A percentile compares a stretch with the other conserved stretches of the same genome.
Evolutionary conservation across 495 filamentous ascomycete genomes (phyloP).

Genomic region (Letharia columbiana): DNA sequence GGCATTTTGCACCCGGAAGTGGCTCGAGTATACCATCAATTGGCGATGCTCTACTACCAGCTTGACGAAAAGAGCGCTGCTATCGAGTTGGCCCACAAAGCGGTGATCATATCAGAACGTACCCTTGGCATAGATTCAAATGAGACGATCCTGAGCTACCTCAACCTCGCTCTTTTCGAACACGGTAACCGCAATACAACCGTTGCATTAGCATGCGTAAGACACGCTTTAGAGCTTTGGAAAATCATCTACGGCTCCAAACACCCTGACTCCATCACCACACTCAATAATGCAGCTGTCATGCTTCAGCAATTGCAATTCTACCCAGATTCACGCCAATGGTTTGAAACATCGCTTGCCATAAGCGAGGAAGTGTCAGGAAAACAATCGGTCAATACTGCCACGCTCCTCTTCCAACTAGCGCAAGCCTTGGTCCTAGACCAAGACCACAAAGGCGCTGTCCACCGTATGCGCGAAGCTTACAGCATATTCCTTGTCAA

Average conservation of each 20-base stretch:
- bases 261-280: slow-evolving; percentile 97
- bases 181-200: slow-evolving; percentile 84
- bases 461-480: slow-evolving; percentile 85
- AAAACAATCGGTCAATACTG: slow-evolving; percentile 78
- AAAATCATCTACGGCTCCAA: slow-evolving; percentile 90
- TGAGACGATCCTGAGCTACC: slow-evolving; percentile 87
- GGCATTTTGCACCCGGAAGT: slow-evolving; percentile 96
- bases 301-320: slow-evolving; percentile 93
- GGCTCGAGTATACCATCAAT: slow-evolving; percentile 83
- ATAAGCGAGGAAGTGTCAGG: slow-evolving; percentile 85
- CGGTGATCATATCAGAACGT: slow-evolving; percentile 89
- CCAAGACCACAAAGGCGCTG: slow-evolving; percentile 80
- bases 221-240: slow-evolving; percentile 91
- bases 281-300: slow-evolving; percentile 96
- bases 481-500: slow-evolving; percentile 86
- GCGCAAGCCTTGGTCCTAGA: slow-evolving; percentile 91
- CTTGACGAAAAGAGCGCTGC: slow-evolving; percentile 93
- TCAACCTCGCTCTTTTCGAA: slow-evolving; percentile 92
- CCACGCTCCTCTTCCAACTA: slow-evolving; percentile 94
- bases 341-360: slow-evolving; percentile 88
- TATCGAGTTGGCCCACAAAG: slow-evolving; percentile 90
- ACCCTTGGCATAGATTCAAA: slow-evolving; percentile 89
- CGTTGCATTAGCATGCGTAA: slow-evolving; percentile 72
- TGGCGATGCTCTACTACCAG: slow-evolving; percentile 92
- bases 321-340: slow-evolving; percentile 84